Conservation (phyloP, 352 stramenopile genomes). For the Pythium oligandrum region DNA sequence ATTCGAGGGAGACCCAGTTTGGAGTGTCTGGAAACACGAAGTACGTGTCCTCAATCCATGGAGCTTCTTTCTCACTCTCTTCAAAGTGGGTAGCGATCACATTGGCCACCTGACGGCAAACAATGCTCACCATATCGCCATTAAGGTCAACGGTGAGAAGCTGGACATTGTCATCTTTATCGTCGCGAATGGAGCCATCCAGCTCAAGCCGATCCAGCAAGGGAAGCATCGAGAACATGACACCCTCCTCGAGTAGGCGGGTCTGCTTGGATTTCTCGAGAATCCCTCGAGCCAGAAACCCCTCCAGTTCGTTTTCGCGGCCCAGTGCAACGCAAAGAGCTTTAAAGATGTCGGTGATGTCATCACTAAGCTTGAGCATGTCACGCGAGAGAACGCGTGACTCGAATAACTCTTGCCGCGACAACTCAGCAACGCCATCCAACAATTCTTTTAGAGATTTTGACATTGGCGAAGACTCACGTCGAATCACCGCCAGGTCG, state of each 20-base stretch:
- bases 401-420: slow-evolving; percentile 18
- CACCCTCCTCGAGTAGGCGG: slow-evolving; percentile 14
- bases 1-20: slow-evolving; percentile 15
- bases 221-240: slow-evolving; percentile 22
- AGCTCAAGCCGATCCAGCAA: slow-evolving; percentile 24
- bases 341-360: slow-evolving; percentile 25
- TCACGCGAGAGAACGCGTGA: slow-evolving; percentile 29
- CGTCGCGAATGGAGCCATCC: slow-evolving; percentile 16
- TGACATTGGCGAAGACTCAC: slow-evolving; percentile 5
- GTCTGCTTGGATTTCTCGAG: slow-evolving; percentile 5
- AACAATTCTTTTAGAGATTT: slow-evolving; percentile 19
- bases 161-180: background rate
- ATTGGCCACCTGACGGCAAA: slow-evolving; percentile 4
- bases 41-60: slow-evolving; percentile 3
- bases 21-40: slow-evolving; percentile 6
- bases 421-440: slow-evolving; percentile 13
- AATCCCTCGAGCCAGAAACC: slow-evolving; percentile 9
- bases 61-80: too few species aligned
- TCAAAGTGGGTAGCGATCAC: slow-evolving; percentile 4
- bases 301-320: slow-evolving; percentile 14
- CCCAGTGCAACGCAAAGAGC: slow-evolving; percentile 25
- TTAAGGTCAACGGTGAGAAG: background rate
- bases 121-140: background rate
- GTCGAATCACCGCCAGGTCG: slow-evolving; percentile 14
- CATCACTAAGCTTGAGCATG: slow-evolving; percentile 26